These are phyloP conservation scores for Rosa persica DNA, from an alignment of 306 rosid species.

Conservation along the genomic window DNA sequence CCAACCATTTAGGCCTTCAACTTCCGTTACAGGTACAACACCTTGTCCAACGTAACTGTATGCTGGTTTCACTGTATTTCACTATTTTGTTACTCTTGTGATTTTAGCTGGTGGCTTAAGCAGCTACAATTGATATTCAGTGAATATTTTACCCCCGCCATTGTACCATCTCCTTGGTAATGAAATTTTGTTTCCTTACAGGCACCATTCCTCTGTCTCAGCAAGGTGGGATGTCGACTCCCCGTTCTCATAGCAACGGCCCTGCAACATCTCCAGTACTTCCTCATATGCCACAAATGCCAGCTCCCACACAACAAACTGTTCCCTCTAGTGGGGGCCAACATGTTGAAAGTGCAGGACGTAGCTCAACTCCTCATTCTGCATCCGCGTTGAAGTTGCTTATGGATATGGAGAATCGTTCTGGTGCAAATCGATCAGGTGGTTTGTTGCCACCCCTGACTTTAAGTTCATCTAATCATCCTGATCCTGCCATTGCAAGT, in stretches of 20 bases:
- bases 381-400: constrained; percentile 34
- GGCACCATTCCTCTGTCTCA: constrained; percentile 21
- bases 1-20: constrained; percentile 52
- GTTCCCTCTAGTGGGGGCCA: constrained; percentile 26
- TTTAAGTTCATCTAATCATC: constrained; percentile 12
- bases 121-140: not conserved
- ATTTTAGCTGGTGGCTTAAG: not conserved
- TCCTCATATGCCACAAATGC: constrained; percentile 30
- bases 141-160: not conserved
- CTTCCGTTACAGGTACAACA: constrained; percentile 19
- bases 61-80: not conserved
- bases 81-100: not conserved
- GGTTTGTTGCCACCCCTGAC: constrained; percentile 20
- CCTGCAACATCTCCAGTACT: constrained; percentile 26
- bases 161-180: not conserved
- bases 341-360: constrained; percentile 22
- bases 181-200: not conserved
- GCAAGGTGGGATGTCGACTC: constrained; percentile 34
- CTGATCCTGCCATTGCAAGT: constrained; percentile 24
- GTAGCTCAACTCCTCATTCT: constrained; percentile 21
- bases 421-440: constrained; percentile 32
- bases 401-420: constrained; percentile 28
- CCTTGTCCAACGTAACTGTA: not conserved
- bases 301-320: constrained; percentile 26
- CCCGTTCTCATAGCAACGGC: constrained; percentile 34